These are phyloP conservation scores for Daldinia caldariorum DNA, from an alignment of 495 filamentous ascomycete species.

Conservation along the genomic window DNA sequence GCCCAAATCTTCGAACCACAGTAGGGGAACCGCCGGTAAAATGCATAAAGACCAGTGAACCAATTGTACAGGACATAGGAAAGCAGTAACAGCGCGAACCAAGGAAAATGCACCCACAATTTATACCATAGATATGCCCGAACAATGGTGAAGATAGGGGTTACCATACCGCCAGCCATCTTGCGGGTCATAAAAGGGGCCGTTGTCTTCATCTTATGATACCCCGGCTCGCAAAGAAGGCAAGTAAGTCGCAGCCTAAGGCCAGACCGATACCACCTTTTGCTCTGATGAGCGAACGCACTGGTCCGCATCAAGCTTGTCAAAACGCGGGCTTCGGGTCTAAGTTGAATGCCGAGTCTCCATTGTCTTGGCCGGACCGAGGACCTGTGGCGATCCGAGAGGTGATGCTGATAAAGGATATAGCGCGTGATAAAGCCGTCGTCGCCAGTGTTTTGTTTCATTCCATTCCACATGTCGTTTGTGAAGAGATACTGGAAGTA, in stretches of 20 bases:
- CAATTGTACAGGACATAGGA: slow-evolving; percentile 30
- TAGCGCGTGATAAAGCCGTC: slow-evolving; percentile 41
- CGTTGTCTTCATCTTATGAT: neutral
- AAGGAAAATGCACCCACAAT: slow-evolving; percentile 27
- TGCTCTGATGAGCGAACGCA: slow-evolving; percentile 28
- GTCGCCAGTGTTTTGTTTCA: slow-evolving; percentile 33
- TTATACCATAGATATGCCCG: slow-evolving; percentile 26
- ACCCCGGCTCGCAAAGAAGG: slow-evolving; percentile 37
- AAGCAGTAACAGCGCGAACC: slow-evolving; percentile 30
- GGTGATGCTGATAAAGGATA: slow-evolving; percentile 38
- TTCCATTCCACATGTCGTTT: slow-evolving; percentile 24
- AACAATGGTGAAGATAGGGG: slow-evolving; percentile 12
- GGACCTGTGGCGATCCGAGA: neutral
- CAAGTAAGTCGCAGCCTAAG: slow-evolving; percentile 35
- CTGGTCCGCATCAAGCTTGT: slow-evolving; percentile 25
- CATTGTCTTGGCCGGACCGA: slow-evolving; percentile 10
- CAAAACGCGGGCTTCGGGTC: slow-evolving; percentile 24
- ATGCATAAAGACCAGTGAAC: slow-evolving; percentile 11
- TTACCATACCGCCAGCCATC: slow-evolving; percentile 35
- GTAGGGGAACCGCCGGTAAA: slow-evolving; percentile 24
- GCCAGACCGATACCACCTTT: slow-evolving; percentile 35
- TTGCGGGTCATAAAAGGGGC: slow-evolving; percentile 39
- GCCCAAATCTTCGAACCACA: slow-evolving; percentile 30
- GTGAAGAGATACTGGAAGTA: slow-evolving; percentile 39
- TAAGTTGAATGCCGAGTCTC: slow-evolving; percentile 41